Evolutionary conservation across 352 stramenopile species (phyloP).

Genomic region (Pythium phragmitis): DNA sequence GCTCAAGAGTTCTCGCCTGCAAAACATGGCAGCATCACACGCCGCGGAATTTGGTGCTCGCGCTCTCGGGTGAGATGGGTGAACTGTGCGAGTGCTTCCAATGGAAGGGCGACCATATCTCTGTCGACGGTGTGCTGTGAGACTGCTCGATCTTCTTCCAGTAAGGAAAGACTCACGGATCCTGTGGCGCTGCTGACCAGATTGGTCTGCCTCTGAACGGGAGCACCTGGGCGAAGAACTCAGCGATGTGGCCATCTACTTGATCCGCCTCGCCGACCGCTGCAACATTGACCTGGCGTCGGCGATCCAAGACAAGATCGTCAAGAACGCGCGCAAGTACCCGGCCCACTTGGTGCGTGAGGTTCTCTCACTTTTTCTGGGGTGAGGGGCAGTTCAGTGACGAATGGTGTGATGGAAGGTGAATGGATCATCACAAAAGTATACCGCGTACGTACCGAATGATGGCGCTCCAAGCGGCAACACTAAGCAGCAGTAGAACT

Average conservation of each 20-base stretch:
- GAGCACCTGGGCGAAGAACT: conserved; percentile 95
- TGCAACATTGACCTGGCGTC: conserved; percentile 88
- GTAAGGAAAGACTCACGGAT: neutral
- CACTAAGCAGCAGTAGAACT: neutral
- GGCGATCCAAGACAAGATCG: conserved; percentile 91
- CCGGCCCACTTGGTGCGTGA: conserved; percentile 33
- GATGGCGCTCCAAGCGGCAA: neutral
- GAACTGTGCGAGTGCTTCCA: conserved; percentile 91
- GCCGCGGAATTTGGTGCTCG: conserved; percentile 84
- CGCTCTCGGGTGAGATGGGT: conserved; percentile 87
- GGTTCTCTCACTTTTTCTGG: neutral
- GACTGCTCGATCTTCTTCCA: neutral
- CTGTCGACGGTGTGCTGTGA: conserved; percentile 14
- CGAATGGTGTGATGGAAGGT: conserved; percentile 1
- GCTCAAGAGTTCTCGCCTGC: neutral
- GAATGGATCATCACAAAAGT: conserved; percentile 14
- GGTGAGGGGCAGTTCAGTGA: neutral
- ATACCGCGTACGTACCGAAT: conserved; percentile 15
- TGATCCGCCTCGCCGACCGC: conserved; percentile 90
- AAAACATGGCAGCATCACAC: conserved; percentile 18
- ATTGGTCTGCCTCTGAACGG: conserved; percentile 70
- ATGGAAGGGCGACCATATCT: conserved; percentile 64
- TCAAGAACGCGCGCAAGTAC: conserved; percentile 88
- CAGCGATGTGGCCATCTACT: conserved; percentile 96
- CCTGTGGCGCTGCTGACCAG: conserved; percentile 16